These are phyloP conservation scores for Candida anutae DNA, from an alignment of 1,139 yeast genomes.

Conservation along the genomic window DNA sequence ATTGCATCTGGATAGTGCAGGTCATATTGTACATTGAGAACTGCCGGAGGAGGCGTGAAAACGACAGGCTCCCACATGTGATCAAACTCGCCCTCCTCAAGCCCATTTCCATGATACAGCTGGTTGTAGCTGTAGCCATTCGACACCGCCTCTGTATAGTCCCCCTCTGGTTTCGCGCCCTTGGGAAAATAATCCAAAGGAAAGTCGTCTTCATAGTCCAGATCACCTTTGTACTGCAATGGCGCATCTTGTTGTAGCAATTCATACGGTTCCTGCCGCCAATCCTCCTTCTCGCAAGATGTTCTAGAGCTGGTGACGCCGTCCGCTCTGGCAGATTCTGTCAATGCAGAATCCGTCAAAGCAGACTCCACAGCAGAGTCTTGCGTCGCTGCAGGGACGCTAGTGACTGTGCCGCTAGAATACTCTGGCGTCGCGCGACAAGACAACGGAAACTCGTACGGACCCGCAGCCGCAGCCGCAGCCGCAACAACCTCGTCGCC, in stretches of 20 bases:
- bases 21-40: too few relatives aligned
- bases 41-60: constrained; percentile 5
- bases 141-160: constrained; percentile 14
- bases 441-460: too few relatives aligned
- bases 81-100: constrained; percentile 19
- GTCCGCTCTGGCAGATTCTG: not conserved
- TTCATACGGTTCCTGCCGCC: constrained; percentile 10
- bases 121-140: constrained; percentile 12
- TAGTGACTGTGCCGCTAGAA: constrained; percentile 6
- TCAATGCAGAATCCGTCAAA: not conserved
- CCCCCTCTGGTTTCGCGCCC: not conserved
- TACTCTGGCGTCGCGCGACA: too few relatives aligned
- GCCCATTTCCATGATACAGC: too few relatives aligned
- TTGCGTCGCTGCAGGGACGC: constrained; percentile 1
- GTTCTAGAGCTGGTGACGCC: too few relatives aligned
- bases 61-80: constrained; percentile 23
- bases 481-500: too few relatives aligned
- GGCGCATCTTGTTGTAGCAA: constrained; percentile 20
- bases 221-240: constrained; percentile 13
- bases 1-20: too few relatives aligned
- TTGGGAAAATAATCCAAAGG: constrained; percentile 55
- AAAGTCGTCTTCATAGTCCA: constrained; percentile 51
- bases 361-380: constrained; percentile 1
- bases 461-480: too few relatives aligned
- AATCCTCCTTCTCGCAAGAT: too few relatives aligned